These are phyloP conservation scores for Aspergillus flavus DNA, from an alignment of 2,329 filamentous ascomycete species.

Conservation along the genomic window DNA sequence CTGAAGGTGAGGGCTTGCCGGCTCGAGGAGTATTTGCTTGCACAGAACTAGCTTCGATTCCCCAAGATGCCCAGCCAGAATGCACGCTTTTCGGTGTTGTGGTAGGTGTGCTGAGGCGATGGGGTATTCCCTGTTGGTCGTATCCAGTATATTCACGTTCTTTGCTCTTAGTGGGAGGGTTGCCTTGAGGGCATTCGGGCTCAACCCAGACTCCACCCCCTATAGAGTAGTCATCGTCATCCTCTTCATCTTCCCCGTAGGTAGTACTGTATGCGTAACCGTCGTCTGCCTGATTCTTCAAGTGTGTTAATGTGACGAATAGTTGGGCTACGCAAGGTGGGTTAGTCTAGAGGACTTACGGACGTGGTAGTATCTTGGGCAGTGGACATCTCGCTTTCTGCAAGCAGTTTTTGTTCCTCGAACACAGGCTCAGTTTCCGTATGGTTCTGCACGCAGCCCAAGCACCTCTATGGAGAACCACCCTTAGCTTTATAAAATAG, in stretches of 20 bases:
- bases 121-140: slow-evolving; percentile 22
- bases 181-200: slow-evolving; percentile 1
- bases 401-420: slow-evolving; percentile 33
- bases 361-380: slow-evolving; percentile 7
- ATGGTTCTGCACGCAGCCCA: slow-evolving; percentile 39
- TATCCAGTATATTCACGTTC: slow-evolving; percentile 22
- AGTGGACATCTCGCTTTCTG: slow-evolving; percentile 19
- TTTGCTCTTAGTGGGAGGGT: slow-evolving; percentile 3
- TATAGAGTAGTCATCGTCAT: slow-evolving; percentile 17
- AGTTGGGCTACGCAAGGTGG: not conserved
- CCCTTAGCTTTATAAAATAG: slow-evolving; percentile 6
- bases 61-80: not conserved
- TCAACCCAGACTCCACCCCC: slow-evolving; percentile 25
- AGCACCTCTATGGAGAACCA: slow-evolving; percentile 43
- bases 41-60: slow-evolving; percentile 2
- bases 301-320: not conserved
- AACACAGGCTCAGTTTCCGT: slow-evolving; percentile 35
- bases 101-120: not conserved
- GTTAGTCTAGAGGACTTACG: slow-evolving; percentile 9
- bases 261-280: slow-evolving; percentile 7
- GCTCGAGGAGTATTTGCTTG: not conserved
- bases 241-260: slow-evolving; percentile 16
- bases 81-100: not conserved
- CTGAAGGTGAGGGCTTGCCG: not conserved
- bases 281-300: slow-evolving; percentile 21